Conservation (phyloP, 2,329 filamentous ascomycete species). For the Aspergillus sojae region DNA sequence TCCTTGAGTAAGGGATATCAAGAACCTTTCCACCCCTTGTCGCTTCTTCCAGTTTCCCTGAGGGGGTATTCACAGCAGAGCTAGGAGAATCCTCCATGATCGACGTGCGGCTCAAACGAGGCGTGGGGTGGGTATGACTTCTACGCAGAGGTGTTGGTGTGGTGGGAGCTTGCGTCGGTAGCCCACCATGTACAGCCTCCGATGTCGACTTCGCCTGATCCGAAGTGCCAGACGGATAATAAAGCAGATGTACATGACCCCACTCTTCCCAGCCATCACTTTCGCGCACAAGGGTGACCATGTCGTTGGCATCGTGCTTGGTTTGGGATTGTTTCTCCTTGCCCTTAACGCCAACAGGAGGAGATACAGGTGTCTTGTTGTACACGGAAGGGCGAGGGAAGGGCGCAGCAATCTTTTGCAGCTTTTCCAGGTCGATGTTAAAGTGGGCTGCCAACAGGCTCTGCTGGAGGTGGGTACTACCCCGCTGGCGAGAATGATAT, state of each 20-base stretch:
- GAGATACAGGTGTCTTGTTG: constrained; percentile 52
- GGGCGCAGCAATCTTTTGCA: constrained; percentile 80
- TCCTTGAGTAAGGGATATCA: constrained; percentile 61
- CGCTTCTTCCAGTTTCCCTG: constrained; percentile 38
- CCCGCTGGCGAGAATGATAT: constrained; percentile 85
- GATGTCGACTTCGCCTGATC: constrained; percentile 36
- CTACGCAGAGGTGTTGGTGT: constrained; percentile 78
- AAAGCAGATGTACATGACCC: constrained; percentile 77
- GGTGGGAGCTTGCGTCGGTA: constrained; percentile 56
- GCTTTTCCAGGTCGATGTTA: constrained; percentile 70
- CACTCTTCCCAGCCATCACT: constrained; percentile 69
- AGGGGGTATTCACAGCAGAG: constrained; percentile 47
- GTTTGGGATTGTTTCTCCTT: constrained; percentile 68
- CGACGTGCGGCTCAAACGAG: constrained; percentile 50
- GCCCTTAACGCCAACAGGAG: constrained; percentile 65
- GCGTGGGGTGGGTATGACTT: constrained; percentile 63
- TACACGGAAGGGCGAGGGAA: constrained; percentile 72
- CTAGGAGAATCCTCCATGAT: constrained; percentile 53
- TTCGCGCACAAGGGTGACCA: constrained; percentile 72
- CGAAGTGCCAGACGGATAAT: constrained; percentile 60
- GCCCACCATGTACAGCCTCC: constrained; percentile 33
- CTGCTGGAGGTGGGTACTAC: constrained; percentile 67
- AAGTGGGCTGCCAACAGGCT: constrained; percentile 82
- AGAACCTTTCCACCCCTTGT: constrained; percentile 56
- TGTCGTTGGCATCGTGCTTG: constrained; percentile 76